These are phyloP conservation scores for Fusarium sp. DNA, from an alignment of 2,329 filamentous ascomycete genomes.

Conservation along the genomic window DNA sequence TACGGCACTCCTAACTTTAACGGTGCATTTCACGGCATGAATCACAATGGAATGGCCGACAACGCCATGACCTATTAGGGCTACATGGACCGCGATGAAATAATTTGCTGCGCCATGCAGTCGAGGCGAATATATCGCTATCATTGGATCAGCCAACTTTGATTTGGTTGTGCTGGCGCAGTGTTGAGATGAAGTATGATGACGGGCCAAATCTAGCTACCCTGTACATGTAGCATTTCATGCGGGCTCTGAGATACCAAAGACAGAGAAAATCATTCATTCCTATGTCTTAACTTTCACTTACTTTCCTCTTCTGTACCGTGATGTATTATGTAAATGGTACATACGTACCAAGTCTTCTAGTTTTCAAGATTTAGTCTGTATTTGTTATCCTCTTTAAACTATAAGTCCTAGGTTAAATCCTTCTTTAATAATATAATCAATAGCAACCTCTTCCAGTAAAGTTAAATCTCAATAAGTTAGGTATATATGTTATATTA, in stretches of 20 bases:
- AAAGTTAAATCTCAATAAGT: too few species aligned
- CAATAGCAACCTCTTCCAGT: too few species aligned
- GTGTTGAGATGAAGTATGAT: conserved; percentile 5
- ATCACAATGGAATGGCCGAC: background rate
- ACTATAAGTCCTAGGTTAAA: too few species aligned
- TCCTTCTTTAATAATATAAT: too few species aligned
- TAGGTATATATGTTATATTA: too few species aligned
- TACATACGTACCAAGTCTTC: background rate
- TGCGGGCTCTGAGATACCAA: conserved; percentile 33
- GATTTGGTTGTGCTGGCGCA: background rate
- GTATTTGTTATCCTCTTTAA: too few species aligned
- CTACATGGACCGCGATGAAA: background rate
- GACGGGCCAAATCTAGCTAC: conserved; percentile 6
- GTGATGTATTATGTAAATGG: background rate
- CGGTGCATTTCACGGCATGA: conserved; percentile 9
- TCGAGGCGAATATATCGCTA: background rate
- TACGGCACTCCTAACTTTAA: conserved; percentile 11
- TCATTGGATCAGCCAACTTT: background rate
- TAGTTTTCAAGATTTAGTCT: background rate
- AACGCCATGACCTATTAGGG: conserved; percentile 19
- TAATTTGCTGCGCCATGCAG: background rate
- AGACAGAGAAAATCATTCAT: conserved; percentile 8
- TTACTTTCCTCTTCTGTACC: background rate
- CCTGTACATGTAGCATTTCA: conserved; percentile 13
- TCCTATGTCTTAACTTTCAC: background rate